phyloP scores from a whole-genome alignment of 805 yeast species.

The Dipodascopsis tothii region DNA sequence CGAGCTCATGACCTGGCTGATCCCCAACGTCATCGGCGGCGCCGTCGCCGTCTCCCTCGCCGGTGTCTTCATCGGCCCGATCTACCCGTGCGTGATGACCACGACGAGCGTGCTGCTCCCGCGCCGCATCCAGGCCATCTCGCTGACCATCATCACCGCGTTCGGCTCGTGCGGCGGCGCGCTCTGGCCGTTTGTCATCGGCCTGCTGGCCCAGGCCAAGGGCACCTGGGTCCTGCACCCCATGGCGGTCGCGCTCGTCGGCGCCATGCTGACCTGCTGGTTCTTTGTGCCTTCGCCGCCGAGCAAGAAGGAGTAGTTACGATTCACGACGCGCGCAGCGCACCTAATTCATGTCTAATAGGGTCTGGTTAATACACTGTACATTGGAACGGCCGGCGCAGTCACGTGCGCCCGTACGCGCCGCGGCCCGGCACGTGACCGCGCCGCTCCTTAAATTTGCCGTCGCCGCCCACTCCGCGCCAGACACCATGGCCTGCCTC shows the following conservation, averaged over 20 bases:
- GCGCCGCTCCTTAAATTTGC: no score
- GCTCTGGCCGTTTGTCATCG: conserved; percentile 56
- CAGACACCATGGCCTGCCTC: no score
- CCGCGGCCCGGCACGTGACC: no score
- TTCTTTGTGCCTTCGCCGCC: conserved; percentile 6
- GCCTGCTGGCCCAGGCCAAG: conserved; percentile 35
- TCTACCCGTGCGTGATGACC: conserved; percentile 63
- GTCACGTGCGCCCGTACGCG: no score
- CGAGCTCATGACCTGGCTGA: conserved; percentile 43
- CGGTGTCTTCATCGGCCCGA: conserved; percentile 61
- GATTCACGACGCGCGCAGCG: no score
- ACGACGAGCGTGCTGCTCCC: conserved; percentile 59
- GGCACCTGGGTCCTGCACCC: conserved; percentile 28
- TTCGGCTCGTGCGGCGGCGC: conserved; percentile 83
- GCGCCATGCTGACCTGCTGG: conserved; percentile 26
- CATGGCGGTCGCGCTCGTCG: conserved; percentile 22
- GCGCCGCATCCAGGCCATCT: conserved; percentile 49
- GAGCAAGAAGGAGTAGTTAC: conserved; percentile 2
- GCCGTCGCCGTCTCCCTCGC: conserved; percentile 42
- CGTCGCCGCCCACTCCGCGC: no score
- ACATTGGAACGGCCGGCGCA: no score
- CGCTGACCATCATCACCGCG: conserved; percentile 68
- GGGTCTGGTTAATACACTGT: no score
- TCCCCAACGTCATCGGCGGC: conserved; percentile 40
- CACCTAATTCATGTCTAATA: no score